Percentiles rank a stretch among this genome's conserved stretches.
Conservation (phyloP, 2,329 filamentous ascomycete species). For the Myriosclerotinia duriaeana region DNA sequence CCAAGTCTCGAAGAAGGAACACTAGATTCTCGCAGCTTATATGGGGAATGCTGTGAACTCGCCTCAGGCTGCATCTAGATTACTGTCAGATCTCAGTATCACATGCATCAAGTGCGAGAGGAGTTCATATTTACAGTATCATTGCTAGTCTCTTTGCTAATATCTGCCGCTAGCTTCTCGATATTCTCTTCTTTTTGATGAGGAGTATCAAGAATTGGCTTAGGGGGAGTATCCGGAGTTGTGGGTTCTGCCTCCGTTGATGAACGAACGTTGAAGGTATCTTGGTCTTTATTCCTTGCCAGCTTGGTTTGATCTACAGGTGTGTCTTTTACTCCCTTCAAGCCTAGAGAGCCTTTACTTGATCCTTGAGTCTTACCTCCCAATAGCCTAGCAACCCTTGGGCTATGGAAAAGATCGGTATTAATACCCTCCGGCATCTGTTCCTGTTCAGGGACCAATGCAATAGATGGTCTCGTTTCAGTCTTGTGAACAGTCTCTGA, state of each 20-base stretch:
- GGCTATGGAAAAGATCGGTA: slow-evolving; percentile 61
- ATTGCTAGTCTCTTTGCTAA: slow-evolving; percentile 44
- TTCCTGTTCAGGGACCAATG: slow-evolving; percentile 43
- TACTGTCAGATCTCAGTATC: slow-evolving; percentile 51
- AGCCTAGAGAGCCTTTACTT: slow-evolving; percentile 34
- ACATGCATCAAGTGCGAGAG: slow-evolving; percentile 18
- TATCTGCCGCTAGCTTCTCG: slow-evolving; percentile 48
- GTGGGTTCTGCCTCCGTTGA: slow-evolving; percentile 21
- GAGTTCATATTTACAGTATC: slow-evolving; percentile 13
- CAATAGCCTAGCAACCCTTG: slow-evolving; percentile 55
- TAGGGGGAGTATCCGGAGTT: slow-evolving; percentile 25
- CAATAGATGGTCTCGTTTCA: slow-evolving; percentile 25
- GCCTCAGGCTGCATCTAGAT: slow-evolving; percentile 33
- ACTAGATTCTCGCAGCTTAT: slow-evolving; percentile 81
- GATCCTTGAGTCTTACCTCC: slow-evolving; percentile 45
- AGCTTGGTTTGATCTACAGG: slow-evolving; percentile 41
- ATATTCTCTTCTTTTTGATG: slow-evolving; percentile 43
- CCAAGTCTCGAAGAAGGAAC: slow-evolving; percentile 87
- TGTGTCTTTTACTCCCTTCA: slow-evolving; percentile 40
- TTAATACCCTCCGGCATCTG: slow-evolving; percentile 58
- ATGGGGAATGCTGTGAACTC: slow-evolving; percentile 44
- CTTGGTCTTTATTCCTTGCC: slow-evolving; percentile 42
- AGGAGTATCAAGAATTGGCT: neutral
- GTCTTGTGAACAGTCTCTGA: slow-evolving; percentile 38
- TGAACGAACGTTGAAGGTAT: slow-evolving; percentile 39